A percentile compares a stretch with the other conserved stretches of the same genome.
phyloP scores from a whole-genome alignment of 2,329 filamentous ascomycete genomes.

The Coniella lustricola region DNA sequence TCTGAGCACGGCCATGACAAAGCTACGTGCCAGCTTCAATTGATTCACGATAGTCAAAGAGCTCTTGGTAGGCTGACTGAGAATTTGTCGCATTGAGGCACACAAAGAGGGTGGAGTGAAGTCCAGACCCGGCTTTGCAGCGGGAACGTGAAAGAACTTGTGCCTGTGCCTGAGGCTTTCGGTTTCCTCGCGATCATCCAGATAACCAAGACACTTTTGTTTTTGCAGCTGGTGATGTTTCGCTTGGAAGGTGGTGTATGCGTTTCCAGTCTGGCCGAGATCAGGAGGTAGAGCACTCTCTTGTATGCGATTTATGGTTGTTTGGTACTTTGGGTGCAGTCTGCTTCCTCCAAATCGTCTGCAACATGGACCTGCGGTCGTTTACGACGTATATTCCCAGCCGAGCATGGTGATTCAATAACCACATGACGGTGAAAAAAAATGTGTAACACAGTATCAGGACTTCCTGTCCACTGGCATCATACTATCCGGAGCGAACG shows the following conservation, averaged over 20 bases:
- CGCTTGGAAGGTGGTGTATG: not conserved
- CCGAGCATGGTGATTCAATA: too few relatives aligned
- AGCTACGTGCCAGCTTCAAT: conserved; percentile 5
- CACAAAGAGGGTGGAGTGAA: not conserved
- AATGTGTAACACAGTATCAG: not conserved
- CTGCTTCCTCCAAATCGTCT: not conserved
- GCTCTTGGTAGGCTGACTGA: not conserved
- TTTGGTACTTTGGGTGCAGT: not conserved
- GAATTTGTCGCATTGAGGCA: not conserved
- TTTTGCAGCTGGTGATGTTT: not conserved
- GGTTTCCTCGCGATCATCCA: not conserved
- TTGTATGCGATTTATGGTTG: not conserved
- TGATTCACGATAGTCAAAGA: conserved; percentile 6
- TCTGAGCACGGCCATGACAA: conserved; percentile 10
- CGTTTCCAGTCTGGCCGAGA: not conserved
- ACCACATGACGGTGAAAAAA: too few relatives aligned
- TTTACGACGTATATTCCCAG: not conserved
- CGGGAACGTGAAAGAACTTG: conserved; percentile 4
- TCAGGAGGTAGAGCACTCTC: not conserved
- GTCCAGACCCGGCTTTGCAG: not conserved
- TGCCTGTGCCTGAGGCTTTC: not conserved
- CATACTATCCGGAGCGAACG: not conserved
- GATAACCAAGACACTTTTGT: conserved; percentile 4
- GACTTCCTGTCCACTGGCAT: not conserved
- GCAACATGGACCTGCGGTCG: conserved; percentile 1